Evolutionary conservation across 2,329 filamentous ascomycete genomes (phyloP), one percentile per base, ranked within the genome.

Genomic region (Talaromyces piceae): DNA sequence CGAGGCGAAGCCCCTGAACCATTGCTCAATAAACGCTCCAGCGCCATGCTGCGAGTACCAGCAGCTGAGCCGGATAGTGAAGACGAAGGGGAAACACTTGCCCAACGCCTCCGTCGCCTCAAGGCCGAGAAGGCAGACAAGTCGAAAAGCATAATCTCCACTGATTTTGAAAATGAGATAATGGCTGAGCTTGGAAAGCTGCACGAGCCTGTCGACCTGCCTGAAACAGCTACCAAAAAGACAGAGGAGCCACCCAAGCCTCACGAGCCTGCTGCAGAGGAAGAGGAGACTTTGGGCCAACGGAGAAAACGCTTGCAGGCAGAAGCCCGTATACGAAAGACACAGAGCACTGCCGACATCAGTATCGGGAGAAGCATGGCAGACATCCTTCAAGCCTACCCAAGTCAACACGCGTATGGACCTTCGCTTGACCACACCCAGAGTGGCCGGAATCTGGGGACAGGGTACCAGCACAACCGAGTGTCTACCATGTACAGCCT

Each of bases 321-420:
- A 44, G 71, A 73, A 58, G 62, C 64, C 4, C 56, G 57, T 47
- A 53, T 56, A 18, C 62, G 59, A 44, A 51, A 50, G 18, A 45
- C 45, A 45, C 27, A 56, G 41, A 7, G 57, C 56, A 37, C 43
- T 53, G 23, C 49, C 30, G 30, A 67, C 13, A 59, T 62, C 2
- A 65, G 64, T 43, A 63, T 66, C 46, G 66, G 72, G 52, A 68
- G 67, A 39, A 77, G 72, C 56, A 73, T 76, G 67, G 73, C 72
- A 6, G 64, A 72, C 56, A 61, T 76, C 26, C 74, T 86, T 8
- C 71, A 77, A 53, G 73, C 75, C 2, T 77, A 81, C 58, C 80
- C 80, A 5, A 64, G 67, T 22, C 63, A 67, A 27, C 61, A 63
- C 18, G 55, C 57, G 13, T 61, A 39, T 13, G 39, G 39, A 43